Conservation (phyloP, 768 basidiomycete species). For the Imleria badia region DNA sequence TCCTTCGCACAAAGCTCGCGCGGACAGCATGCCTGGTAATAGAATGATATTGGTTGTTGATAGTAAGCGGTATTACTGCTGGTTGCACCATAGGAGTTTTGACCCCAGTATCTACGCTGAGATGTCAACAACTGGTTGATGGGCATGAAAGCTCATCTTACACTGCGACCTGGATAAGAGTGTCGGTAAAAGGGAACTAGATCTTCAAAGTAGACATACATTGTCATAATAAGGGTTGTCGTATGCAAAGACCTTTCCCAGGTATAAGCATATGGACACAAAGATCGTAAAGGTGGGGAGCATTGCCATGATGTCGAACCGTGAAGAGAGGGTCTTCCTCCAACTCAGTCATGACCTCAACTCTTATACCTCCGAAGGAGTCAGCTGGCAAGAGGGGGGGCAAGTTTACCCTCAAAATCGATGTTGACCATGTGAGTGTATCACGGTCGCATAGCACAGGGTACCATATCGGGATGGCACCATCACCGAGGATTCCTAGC, state of each 20-base stretch:
- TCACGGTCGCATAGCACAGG: conserved; percentile 1
- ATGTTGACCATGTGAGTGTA: conserved; percentile 10
- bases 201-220: conserved; percentile 36
- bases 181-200: neutral
- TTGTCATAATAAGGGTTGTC: conserved; percentile 63
- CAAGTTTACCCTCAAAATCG: neutral
- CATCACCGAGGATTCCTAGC: conserved; percentile 5
- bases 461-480: conserved; percentile 13
- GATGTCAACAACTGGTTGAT: neutral
- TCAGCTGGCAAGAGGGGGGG: neutral
- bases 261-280: conserved; percentile 3
- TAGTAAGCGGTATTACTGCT: conserved; percentile 51
- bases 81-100: conserved; percentile 69
- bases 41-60: conserved; percentile 61
- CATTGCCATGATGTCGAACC: conserved; percentile 11
- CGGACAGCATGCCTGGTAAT: conserved; percentile 50
- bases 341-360: neutral
- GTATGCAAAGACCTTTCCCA: conserved; percentile 40
- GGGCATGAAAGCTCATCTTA: conserved; percentile 28
- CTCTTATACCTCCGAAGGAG: conserved; percentile 19
- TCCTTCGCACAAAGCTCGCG: neutral
- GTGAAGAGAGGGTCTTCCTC: neutral
- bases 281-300: neutral
- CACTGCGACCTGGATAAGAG: conserved; percentile 51
- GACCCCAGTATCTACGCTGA: conserved; percentile 63